Conservation (phyloP, 805 yeast genomes). For the Candida chilensis region DNA sequence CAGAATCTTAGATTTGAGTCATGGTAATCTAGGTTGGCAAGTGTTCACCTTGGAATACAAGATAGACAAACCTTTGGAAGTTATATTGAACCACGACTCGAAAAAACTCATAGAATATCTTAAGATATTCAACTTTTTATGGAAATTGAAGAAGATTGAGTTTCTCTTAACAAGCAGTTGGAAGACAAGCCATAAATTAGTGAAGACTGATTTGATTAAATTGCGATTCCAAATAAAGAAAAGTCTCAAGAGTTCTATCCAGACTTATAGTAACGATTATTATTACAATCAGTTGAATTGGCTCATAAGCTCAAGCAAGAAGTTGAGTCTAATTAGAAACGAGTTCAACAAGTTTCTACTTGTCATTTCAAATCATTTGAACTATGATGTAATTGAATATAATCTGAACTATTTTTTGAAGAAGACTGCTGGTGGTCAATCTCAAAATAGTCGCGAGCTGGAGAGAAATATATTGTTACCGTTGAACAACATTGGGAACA, state of each 20-base stretch:
- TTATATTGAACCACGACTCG: slow-evolving; percentile 40
- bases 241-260: slow-evolving; percentile 5
- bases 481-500: too few relatives aligned
- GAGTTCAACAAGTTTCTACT: slow-evolving; percentile 31
- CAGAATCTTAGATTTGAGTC: slow-evolving; percentile 63
- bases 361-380: slow-evolving; percentile 27
- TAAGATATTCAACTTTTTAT: slow-evolving; percentile 75
- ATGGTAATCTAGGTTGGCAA: slow-evolving; percentile 82
- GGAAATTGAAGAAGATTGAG: slow-evolving; percentile 65
- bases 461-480: background rate
- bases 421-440: slow-evolving; percentile 1
- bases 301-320: slow-evolving; percentile 19
- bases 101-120: slow-evolving; percentile 47
- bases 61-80: slow-evolving; percentile 37
- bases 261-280: slow-evolving; percentile 17
- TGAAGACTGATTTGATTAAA: slow-evolving; percentile 13
- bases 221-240: slow-evolving; percentile 6
- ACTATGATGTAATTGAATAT: slow-evolving; percentile 36
- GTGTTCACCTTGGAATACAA: slow-evolving; percentile 81
- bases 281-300: slow-evolving; percentile 17
- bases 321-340: slow-evolving; percentile 24
- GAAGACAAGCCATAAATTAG: slow-evolving; percentile 24
- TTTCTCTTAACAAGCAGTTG: slow-evolving; percentile 40
- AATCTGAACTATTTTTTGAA: slow-evolving; percentile 16
- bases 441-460: too few relatives aligned